Evolutionary conservation across 1,284 basidiomycete species (phyloP).

Genomic region (Quambalaria eucalypti): DNA sequence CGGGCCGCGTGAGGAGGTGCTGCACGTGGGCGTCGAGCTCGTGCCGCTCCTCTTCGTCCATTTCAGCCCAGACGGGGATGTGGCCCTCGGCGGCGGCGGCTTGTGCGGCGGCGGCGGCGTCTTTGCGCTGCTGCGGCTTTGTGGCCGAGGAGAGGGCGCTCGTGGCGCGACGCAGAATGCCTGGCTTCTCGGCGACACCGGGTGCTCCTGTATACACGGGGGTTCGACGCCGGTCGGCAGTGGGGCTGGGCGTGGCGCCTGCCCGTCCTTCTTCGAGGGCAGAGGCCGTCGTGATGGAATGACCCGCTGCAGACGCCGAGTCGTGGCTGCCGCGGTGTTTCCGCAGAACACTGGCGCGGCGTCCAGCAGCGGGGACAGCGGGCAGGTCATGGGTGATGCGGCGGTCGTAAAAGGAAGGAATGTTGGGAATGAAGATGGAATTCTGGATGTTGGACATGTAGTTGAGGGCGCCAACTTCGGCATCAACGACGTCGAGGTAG

Average conservation of each 20-base stretch:
- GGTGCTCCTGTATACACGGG: background rate
- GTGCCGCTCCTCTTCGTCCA: slow-evolving; percentile 41
- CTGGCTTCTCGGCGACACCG: background rate
- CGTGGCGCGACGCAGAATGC: background rate
- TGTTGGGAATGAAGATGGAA: slow-evolving; percentile 63
- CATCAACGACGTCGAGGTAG: slow-evolving; percentile 63
- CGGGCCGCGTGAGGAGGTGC: slow-evolving; percentile 61
- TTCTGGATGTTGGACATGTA: slow-evolving; percentile 69
- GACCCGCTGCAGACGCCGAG: background rate
- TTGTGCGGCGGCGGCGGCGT: too few relatives aligned
- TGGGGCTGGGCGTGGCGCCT: background rate
- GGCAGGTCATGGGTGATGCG: slow-evolving; percentile 60
- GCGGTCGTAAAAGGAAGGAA: slow-evolving; percentile 58
- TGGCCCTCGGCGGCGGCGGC: slow-evolving; percentile 32
- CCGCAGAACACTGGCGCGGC: background rate
- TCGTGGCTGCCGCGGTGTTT: background rate
- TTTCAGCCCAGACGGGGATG: slow-evolving; percentile 30
- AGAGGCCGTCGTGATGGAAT: background rate
- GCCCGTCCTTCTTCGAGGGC: slow-evolving; percentile 2
- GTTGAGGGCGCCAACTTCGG: slow-evolving; percentile 62
- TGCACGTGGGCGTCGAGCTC: slow-evolving; percentile 67
- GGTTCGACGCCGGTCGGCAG: background rate
- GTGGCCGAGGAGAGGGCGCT: background rate
- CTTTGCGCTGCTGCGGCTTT: slow-evolving; percentile 11
- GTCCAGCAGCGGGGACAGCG: background rate